These are phyloP conservation scores for Neocallimastix lanati DNA, from an alignment of 192 early-diverging fungal species.

Conservation along the genomic window DNA sequence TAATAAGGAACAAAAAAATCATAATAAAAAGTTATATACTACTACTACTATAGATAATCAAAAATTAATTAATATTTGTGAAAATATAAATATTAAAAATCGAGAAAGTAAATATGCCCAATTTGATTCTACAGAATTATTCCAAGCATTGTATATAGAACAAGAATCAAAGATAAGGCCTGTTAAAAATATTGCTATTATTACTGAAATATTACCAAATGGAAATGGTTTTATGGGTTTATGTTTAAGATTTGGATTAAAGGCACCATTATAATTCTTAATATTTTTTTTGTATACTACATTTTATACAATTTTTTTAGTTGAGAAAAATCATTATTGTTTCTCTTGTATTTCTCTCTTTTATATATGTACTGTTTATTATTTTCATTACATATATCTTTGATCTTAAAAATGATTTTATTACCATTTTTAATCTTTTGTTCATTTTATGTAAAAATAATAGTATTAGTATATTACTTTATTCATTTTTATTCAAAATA, in stretches of 20 bases:
- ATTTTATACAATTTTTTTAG: no score
- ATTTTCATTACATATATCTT: no score
- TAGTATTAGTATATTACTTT: no score
- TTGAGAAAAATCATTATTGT: no score
- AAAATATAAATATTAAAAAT: slow-evolving; percentile 47
- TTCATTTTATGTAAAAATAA: no score
- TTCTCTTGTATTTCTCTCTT: no score
- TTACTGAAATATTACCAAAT: slow-evolving; percentile 51
- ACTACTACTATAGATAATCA: slow-evolving; percentile 9
- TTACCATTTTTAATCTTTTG: no score
- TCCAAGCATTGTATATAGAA: slow-evolving; percentile 48
- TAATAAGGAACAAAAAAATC: not conserved
- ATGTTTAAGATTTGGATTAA: slow-evolving; percentile 31
- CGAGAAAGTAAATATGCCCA: slow-evolving; percentile 58
- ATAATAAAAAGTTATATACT: not conserved
- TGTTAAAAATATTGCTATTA: slow-evolving; percentile 39
- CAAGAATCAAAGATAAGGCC: slow-evolving; percentile 19
- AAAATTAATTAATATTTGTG: slow-evolving; percentile 14
- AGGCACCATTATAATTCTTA: slow-evolving; percentile 52
- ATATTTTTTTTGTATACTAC: no score
- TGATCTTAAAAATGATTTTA: no score
- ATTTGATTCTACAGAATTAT: slow-evolving; percentile 58
- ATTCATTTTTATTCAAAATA: no score
- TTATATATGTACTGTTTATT: no score
- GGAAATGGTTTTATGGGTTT: slow-evolving; percentile 9